Conservation (phyloP, 495 filamentous ascomycete species). For the Glutinoglossum americanum region DNA sequence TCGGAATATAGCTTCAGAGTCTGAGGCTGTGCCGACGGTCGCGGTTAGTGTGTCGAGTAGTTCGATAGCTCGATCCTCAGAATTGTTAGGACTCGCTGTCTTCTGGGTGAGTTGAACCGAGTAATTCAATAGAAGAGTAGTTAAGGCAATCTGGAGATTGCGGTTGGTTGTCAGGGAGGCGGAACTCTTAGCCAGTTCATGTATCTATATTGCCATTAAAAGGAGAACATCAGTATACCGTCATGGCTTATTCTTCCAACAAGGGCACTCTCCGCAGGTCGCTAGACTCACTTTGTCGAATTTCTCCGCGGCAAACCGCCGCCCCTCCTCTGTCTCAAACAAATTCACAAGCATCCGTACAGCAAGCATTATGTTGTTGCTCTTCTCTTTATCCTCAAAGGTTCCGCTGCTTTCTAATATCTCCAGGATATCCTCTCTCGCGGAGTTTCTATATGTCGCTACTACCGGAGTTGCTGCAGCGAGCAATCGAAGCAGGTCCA, state of each 20-base stretch:
- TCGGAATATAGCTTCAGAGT: constrained; percentile 67
- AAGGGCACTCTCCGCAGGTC: constrained; percentile 11
- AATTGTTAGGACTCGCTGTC: constrained; percentile 9
- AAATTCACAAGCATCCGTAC: constrained; percentile 70
- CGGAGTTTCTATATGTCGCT: constrained; percentile 27
- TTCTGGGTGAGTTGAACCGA: constrained; percentile 29
- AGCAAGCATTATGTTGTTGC: constrained; percentile 74
- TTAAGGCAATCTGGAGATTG: constrained; percentile 60
- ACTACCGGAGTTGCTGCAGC: constrained; percentile 38
- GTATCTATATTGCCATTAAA: constrained; percentile 3
- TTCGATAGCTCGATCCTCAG: constrained; percentile 33
- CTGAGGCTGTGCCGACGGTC: constrained; percentile 39
- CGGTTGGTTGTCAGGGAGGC: constrained; percentile 39
- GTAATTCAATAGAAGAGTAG: constrained; percentile 74
- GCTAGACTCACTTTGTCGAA: constrained; percentile 33
- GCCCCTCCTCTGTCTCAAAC: constrained; percentile 54
- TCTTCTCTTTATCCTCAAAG: constrained; percentile 27
- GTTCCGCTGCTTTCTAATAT: constrained; percentile 27
- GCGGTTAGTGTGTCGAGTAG: constrained; percentile 40
- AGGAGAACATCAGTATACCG: neutral
- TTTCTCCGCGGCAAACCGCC: constrained; percentile 31
- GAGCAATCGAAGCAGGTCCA: constrained; percentile 69
- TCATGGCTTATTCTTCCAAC: neutral
- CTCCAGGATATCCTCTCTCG: constrained; percentile 30
- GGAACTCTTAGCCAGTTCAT: constrained; percentile 14